Percentiles rank a stretch among this genome's conserved stretches.
Conservation (phyloP, 2,329 filamentous ascomycete genomes). For the Gyromitra esculenta region DNA sequence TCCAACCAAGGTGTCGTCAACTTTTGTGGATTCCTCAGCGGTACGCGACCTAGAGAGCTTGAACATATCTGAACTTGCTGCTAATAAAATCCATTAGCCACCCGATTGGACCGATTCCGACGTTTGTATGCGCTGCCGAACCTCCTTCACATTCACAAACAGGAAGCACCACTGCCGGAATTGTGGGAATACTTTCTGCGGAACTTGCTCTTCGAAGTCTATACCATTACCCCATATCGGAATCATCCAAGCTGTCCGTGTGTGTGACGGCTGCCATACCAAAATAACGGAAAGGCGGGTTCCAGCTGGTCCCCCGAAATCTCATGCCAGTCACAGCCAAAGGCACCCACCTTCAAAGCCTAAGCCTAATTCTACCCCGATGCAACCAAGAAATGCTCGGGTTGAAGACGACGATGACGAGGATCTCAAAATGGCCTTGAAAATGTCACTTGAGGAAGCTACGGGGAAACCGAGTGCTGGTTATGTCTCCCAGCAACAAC, state of each 20-base stretch:
- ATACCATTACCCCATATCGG: conserved; percentile 90
- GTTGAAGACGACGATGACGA: conserved; percentile 82
- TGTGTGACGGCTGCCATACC: conserved; percentile 94
- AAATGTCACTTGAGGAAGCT: conserved; percentile 96
- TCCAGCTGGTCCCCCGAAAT: conserved; percentile 54
- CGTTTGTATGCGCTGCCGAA: conserved; percentile 97
- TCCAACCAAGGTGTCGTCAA: conserved; percentile 80
- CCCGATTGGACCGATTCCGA: conserved; percentile 98
- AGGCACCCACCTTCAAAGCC: conserved; percentile 62
- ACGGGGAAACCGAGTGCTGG: conserved; percentile 75
- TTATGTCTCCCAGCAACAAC: conserved; percentile 74
- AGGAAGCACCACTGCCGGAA: conserved; percentile 98
- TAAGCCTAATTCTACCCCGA: conserved; percentile 67
- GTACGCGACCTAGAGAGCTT: conserved; percentile 66
- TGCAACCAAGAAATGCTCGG: conserved; percentile 90
- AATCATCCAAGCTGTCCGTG: conserved; percentile 87
- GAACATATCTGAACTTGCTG: conserved; percentile 33
- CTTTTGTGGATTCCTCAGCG: conserved; percentile 96
- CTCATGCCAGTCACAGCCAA: conserved; percentile 57
- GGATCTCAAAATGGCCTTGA: conserved; percentile 88
- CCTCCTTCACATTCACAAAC: conserved; percentile 95
- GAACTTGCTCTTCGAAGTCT: conserved; percentile 89
- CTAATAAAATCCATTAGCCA: conserved; percentile 67
- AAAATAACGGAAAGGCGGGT: conserved; percentile 82
- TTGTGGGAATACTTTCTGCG: conserved; percentile 96